phyloP scores from a whole-genome alignment of 2,329 filamentous ascomycete species.

The Dothideomycetes sp. region DNA sequence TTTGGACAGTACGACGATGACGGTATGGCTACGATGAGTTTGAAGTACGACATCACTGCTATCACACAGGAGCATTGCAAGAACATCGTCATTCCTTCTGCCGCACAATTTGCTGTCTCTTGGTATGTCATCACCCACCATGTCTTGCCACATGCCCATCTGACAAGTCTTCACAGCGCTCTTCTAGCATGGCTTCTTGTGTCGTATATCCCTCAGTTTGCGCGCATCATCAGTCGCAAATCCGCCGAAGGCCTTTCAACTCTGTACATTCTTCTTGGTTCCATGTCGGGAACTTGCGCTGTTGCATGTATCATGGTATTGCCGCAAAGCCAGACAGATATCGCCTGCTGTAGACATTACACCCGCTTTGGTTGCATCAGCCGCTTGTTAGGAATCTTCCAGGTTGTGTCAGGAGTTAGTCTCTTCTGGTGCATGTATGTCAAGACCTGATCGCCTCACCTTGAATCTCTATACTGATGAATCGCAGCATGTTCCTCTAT shows the following conservation, averaged over 20 bases:
- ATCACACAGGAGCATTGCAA: conserved; percentile 14
- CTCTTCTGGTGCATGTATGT: conserved; percentile 81
- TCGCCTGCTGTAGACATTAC: conserved; percentile 73
- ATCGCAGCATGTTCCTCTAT: conserved; percentile 67
- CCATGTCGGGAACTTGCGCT: conserved; percentile 75
- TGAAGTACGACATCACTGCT: too few species aligned
- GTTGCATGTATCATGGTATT: conserved; percentile 83
- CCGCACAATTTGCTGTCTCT: conserved; percentile 16
- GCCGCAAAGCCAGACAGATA: conserved; percentile 66
- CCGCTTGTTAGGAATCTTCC: conserved; percentile 74
- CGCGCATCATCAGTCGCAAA: conserved; percentile 72
- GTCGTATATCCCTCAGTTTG: conserved; percentile 86
- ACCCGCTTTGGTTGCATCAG: conserved; percentile 73
- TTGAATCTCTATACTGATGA: neutral
- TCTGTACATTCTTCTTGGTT: conserved; percentile 81
- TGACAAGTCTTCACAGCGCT: conserved; percentile 36
- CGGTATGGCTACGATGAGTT: too few species aligned
- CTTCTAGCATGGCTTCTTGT: conserved; percentile 78
- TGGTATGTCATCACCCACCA: conserved; percentile 8
- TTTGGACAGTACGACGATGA: too few species aligned
- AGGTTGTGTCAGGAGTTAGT: conserved; percentile 79
- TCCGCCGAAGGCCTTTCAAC: conserved; percentile 89
- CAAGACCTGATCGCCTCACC: neutral
- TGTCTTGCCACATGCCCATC: neutral
- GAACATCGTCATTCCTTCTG: conserved; percentile 16